Conservation (phyloP, 306 rosid species). For the Adenanthera pavonina region DNA sequence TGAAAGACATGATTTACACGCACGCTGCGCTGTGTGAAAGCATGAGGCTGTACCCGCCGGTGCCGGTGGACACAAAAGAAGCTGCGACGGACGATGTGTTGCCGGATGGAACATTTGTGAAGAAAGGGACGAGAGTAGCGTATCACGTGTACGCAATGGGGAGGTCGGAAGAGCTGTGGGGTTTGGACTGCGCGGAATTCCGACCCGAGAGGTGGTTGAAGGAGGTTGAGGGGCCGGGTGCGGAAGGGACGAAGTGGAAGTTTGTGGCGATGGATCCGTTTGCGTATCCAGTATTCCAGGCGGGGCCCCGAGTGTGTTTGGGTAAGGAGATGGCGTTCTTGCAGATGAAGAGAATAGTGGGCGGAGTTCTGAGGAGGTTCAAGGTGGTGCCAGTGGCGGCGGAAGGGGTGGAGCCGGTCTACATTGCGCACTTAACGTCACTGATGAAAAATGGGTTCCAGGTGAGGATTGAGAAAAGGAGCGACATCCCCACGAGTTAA, state of each 20-base stretch:
- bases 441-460: constrained; percentile 71
- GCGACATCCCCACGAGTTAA: neutral
- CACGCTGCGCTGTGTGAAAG: constrained; percentile 86
- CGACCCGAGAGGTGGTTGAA: constrained; percentile 78
- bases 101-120: constrained; percentile 72
- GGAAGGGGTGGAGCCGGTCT: constrained; percentile 45
- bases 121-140: constrained; percentile 59
- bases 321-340: constrained; percentile 91
- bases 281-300: constrained; percentile 75
- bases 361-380: constrained; percentile 56
- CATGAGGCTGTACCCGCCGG: constrained; percentile 84
- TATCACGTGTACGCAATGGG: constrained; percentile 51
- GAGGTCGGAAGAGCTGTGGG: constrained; percentile 65
- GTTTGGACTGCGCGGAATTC: constrained; percentile 69
- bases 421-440: constrained; percentile 48
- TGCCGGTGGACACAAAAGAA: constrained; percentile 56
- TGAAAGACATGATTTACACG: constrained; percentile 69
- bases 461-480: constrained; percentile 36
- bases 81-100: constrained; percentile 58
- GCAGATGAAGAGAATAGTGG: constrained; percentile 79
- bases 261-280: constrained; percentile 60
- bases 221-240: neutral
- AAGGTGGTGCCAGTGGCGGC: constrained; percentile 53
- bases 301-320: constrained; percentile 82
- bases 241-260: constrained; percentile 44